These are phyloP conservation scores for Paecilomyces sp. DNA, from an alignment of 2,329 filamentous ascomycete species.

Conservation along the genomic window DNA sequence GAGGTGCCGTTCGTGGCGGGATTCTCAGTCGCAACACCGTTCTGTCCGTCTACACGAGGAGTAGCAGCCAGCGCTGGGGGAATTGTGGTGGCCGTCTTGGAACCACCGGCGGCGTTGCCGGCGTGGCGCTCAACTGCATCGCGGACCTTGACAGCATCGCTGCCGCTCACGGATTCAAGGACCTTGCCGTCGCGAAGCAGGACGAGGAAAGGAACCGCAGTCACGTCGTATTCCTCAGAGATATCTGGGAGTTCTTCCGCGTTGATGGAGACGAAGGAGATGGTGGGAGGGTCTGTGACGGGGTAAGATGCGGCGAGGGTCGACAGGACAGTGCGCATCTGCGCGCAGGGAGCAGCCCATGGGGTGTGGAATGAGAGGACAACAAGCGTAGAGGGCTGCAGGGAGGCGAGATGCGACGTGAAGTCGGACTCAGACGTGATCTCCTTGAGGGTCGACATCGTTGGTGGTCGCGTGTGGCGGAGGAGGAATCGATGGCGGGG, in stretches of 20 bases:
- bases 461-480: conserved; percentile 12
- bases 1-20: conserved; percentile 17
- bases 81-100: conserved; percentile 23
- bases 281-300: conserved; percentile 55
- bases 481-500: conserved; percentile 2
- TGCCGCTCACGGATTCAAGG: conserved; percentile 81
- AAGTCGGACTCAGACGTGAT: conserved; percentile 69
- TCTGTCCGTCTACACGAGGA: conserved; percentile 25
- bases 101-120: conserved; percentile 33
- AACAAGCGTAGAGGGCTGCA: conserved; percentile 64
- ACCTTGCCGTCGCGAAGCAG: conserved; percentile 68
- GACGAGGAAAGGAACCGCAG: conserved; percentile 86
- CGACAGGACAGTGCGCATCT: conserved; percentile 82
- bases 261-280: conserved; percentile 84
- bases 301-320: conserved; percentile 84
- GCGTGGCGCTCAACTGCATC: conserved; percentile 79
- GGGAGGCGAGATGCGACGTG: conserved; percentile 57
- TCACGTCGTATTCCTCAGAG: conserved; percentile 87
- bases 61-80: conserved; percentile 33
- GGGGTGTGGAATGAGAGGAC: conserved; percentile 93
- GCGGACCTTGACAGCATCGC: conserved; percentile 78
- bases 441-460: conserved; percentile 71
- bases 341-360: conserved; percentile 92
- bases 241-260: conserved; percentile 91
- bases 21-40: conserved; percentile 16